Conservation (phyloP, 441 rosid genomes). For the Syzygium syzygioides region DNA sequence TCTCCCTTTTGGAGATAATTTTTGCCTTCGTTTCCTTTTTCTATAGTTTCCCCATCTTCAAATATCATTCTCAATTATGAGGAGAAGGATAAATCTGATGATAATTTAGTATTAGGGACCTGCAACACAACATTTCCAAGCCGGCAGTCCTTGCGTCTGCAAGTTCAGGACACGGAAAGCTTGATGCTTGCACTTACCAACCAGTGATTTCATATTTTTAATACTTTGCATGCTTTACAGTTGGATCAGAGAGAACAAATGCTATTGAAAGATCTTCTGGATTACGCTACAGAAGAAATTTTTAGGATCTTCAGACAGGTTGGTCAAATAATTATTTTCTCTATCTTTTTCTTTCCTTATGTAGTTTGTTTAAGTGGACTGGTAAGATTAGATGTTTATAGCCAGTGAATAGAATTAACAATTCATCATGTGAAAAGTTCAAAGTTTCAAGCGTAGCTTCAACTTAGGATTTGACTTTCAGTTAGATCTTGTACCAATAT, state of each 20-base stretch:
- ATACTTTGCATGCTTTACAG: background rate
- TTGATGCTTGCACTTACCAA: background rate
- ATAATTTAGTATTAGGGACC: background rate
- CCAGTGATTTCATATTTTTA: background rate
- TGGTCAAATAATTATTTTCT: background rate
- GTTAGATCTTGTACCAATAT: background rate
- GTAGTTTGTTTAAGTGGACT: background rate
- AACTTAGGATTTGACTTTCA: background rate
- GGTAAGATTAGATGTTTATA: background rate
- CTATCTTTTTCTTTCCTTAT: background rate
- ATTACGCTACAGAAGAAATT: background rate
- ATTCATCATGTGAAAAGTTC: background rate
- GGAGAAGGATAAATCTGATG: background rate
- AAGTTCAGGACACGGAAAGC: background rate
- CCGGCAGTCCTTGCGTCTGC: background rate
- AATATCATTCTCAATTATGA: background rate
- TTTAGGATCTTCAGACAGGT: background rate
- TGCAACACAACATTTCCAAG: background rate
- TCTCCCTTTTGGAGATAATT: background rate
- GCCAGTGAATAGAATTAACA: background rate
- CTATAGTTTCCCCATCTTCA: background rate
- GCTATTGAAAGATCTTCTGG: constrained; percentile 1
- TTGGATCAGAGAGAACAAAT: background rate
- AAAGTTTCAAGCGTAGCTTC: background rate
- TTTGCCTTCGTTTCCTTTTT: background rate